Base-by-base conservation (phyloP, 345 rosid genomes). In the Eucalyptus cloeziana region DNA sequence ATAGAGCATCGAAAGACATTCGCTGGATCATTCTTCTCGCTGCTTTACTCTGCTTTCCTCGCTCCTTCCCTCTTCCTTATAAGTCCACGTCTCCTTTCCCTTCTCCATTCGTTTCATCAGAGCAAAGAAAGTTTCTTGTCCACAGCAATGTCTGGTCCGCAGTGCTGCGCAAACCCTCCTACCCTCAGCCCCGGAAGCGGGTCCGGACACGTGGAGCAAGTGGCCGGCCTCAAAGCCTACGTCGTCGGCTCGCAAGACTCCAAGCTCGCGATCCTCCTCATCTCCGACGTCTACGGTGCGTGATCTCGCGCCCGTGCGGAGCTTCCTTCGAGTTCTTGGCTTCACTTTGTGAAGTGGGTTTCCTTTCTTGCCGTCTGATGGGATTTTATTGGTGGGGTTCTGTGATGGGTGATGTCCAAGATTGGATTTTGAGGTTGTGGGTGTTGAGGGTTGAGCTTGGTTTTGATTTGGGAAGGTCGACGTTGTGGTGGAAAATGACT, bases 241-340 rank as follows among this genome's bases (percentile, higher is more conserved):
- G 89, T 91, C 87, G 62, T 88, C 49, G 94, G 95, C 67, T 31
- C 91, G 44, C 40, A 90, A 30, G 45, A 92, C n/a, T 93, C 94
- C 89, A 91, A 90, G 56, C 91, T 58, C 4, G 90, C 93, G 8
- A 83, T 90, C 86, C 88, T 94, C 62, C 93, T 93, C 67, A 64
- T 89, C 86, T 90, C 94, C 27, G 94, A 94, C 88, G 13, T 93
- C 86, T 94, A 17, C 87, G 97, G 99, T 97, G 91, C 85, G 22
- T 56, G 13, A 64, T 67, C n/a, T 37, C 87, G 14, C 37, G 22
- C 45, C n/a, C 13, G 15, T 30, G 69, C n/a, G 14, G 22, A 31
- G 62, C 19, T n/a, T 7, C 11, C 56, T 24, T 76, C 37, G 40
- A 13, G 62, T 88, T 22, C 67, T 27, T 37, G 33, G 11, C 43